A percentile compares a stretch with the other conserved stretches of the same genome.
Evolutionary conservation across 495 filamentous ascomycete genomes (phyloP).

Genomic region (Hypoxylon trugodes): DNA sequence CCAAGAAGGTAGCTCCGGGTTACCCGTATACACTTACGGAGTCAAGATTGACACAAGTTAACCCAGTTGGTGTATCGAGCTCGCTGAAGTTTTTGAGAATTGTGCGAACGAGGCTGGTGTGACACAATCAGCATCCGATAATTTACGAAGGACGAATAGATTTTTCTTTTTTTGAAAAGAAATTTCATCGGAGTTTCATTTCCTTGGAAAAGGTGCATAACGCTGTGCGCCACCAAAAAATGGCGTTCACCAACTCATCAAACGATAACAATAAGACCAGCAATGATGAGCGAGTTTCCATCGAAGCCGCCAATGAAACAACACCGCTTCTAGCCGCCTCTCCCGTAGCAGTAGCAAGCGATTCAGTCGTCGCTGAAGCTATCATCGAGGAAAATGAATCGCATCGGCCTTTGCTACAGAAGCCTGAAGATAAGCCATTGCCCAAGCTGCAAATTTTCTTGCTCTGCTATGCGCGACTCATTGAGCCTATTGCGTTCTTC

Average conservation of each 20-base stretch:
- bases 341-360: constrained; percentile 17
- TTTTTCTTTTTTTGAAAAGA: too few relatives aligned
- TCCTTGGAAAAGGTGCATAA: too few relatives aligned
- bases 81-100: background rate
- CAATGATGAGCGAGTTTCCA: background rate
- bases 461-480: constrained; percentile 71
- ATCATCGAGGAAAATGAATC: constrained; percentile 36
- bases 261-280: background rate
- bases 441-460: constrained; percentile 67
- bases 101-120: constrained; percentile 3
- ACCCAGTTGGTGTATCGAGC: too few relatives aligned
- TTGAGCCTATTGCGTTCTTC: constrained; percentile 81
- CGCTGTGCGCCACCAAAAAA: too few relatives aligned
- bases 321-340: constrained; percentile 49
- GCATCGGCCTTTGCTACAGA: constrained; percentile 18
- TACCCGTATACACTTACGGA: too few relatives aligned
- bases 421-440: constrained; percentile 53
- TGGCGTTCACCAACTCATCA: constrained; percentile 21
- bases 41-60: too few relatives aligned
- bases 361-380: constrained; percentile 29
- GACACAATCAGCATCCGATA: background rate
- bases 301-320: constrained; percentile 40
- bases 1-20: too few relatives aligned
- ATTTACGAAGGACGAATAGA: too few relatives aligned
- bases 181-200: too few relatives aligned